Conservation (phyloP, 2,329 filamentous ascomycete genomes). For the Lasiodiplodia gonubiensis region DNA sequence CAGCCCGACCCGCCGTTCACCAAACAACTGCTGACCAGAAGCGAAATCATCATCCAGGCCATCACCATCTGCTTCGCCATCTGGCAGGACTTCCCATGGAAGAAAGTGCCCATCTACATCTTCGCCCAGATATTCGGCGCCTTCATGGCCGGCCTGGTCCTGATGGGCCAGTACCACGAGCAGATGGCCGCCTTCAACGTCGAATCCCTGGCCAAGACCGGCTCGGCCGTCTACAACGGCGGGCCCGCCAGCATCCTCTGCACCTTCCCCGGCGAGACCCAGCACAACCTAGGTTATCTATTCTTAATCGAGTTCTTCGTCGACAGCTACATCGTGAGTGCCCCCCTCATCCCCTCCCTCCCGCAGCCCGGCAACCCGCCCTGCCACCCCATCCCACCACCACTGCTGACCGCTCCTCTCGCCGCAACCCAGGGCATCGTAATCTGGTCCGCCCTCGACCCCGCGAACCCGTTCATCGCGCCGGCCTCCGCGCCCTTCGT, state of each 20-base stretch:
- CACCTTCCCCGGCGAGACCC: conserved; percentile 57
- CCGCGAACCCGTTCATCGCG: conserved; percentile 63
- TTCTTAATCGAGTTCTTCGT: conserved; percentile 67
- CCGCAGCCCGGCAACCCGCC: background rate
- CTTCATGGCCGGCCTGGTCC: conserved; percentile 60
- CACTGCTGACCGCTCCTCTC: background rate
- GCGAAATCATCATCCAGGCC: conserved; percentile 30
- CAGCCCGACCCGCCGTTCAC: too few relatives aligned
- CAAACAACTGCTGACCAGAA: conserved; percentile 47
- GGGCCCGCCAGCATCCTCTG: conserved; percentile 62
- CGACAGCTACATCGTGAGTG: conserved; percentile 58
- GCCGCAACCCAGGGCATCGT: conserved; percentile 50
- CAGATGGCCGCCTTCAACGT: conserved; percentile 53
- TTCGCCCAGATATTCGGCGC: conserved; percentile 62
- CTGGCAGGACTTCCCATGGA: conserved; percentile 66
- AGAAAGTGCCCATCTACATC: conserved; percentile 64
- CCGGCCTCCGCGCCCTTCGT: conserved; percentile 57
- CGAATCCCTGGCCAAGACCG: conserved; percentile 46
- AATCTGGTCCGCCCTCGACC: conserved; percentile 64
- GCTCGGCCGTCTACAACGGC: conserved; percentile 52
- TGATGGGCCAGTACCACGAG: conserved; percentile 64
- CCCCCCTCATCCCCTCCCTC: background rate
- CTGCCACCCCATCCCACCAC: too few relatives aligned
- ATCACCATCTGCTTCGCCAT: conserved; percentile 49
- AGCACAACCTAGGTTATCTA: conserved; percentile 62